A percentile compares a stretch with the other conserved stretches of the same genome.
Evolutionary conservation across 2,329 filamentous ascomycete genomes (phyloP).

Genomic region (Curvularia sp.): DNA sequence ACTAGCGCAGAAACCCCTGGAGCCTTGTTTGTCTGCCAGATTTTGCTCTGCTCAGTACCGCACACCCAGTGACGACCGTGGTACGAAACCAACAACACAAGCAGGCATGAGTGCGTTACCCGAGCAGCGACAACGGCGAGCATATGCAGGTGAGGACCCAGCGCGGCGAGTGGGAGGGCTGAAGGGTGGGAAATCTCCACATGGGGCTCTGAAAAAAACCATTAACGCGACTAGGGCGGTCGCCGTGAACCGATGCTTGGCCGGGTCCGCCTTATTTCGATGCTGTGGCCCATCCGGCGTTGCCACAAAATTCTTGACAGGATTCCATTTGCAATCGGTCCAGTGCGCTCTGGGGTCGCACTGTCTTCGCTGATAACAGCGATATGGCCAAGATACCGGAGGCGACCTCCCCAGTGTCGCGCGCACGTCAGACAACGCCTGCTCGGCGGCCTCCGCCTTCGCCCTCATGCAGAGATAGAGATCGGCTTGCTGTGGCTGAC

Average conservation of each 20-base stretch:
- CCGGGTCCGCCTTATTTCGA: constrained; percentile 13
- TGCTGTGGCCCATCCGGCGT: constrained; percentile 1
- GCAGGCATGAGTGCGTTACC: constrained; percentile 7
- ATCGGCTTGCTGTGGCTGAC: constrained; percentile 10
- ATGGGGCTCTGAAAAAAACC: constrained; percentile 13
- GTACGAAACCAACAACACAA: constrained; percentile 1
- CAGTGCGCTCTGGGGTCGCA: constrained; percentile 9
- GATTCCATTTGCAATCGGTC: constrained; percentile 21
- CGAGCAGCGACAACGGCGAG: constrained; percentile 8
- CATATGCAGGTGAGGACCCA: constrained; percentile 12
- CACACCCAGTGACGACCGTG: background rate
- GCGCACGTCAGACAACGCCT: background rate
- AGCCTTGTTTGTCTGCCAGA: constrained; percentile 5
- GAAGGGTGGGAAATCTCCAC: constrained; percentile 11
- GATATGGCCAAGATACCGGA: constrained; percentile 15
- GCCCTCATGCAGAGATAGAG: constrained; percentile 1
- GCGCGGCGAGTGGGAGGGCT: constrained; percentile 7
- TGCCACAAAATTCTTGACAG: constrained; percentile 10
- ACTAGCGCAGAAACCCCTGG: background rate
- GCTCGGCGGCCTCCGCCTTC: constrained; percentile 15
- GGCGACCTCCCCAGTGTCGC: constrained; percentile 14
- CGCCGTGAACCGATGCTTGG: constrained; percentile 12
- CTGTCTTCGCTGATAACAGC: constrained; percentile 17
- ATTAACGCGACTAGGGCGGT: constrained; percentile 18
- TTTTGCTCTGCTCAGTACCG: background rate